These are phyloP conservation scores for Clarireedia hainanense DNA, from an alignment of 2,329 filamentous ascomycete genomes.

Conservation along the genomic window DNA sequence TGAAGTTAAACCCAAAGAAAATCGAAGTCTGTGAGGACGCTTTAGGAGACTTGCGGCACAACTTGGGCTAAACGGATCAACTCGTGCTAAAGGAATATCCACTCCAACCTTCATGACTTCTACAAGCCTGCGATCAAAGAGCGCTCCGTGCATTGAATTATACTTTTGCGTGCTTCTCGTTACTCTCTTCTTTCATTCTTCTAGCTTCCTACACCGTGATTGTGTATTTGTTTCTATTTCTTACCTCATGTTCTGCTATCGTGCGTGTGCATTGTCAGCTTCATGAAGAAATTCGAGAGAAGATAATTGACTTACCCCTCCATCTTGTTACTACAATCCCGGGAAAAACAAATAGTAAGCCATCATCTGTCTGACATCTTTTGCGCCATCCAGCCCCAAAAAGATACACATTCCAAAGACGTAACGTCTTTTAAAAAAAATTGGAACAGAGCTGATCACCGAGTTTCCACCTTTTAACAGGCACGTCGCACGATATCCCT, in stretches of 20 bases:
- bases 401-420: not conserved
- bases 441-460: not conserved
- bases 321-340: not conserved
- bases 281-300: not conserved
- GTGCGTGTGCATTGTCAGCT: slow-evolving; percentile 7
- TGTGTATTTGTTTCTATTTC: slow-evolving; percentile 10
- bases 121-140: slow-evolving; percentile 7
- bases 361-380: not conserved
- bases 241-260: slow-evolving; percentile 8
- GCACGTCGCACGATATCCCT: not conserved
- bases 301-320: not conserved
- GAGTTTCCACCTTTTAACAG: not conserved
- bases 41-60: not conserved
- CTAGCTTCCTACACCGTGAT: slow-evolving; percentile 12
- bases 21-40: no score
- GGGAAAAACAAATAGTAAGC: not conserved
- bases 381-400: not conserved
- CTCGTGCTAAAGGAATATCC: slow-evolving; percentile 9
- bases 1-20: not conserved
- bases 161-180: not conserved
- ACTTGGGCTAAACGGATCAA: slow-evolving; percentile 9
- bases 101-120: slow-evolving; percentile 4
- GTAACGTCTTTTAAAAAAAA: not conserved
- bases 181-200: slow-evolving; percentile 3
- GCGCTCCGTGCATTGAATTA: slow-evolving; percentile 20